Base-by-base conservation (phyloP, 2,329 filamentous ascomycete species). In the Allantophomopsis lycopodina region DNA sequence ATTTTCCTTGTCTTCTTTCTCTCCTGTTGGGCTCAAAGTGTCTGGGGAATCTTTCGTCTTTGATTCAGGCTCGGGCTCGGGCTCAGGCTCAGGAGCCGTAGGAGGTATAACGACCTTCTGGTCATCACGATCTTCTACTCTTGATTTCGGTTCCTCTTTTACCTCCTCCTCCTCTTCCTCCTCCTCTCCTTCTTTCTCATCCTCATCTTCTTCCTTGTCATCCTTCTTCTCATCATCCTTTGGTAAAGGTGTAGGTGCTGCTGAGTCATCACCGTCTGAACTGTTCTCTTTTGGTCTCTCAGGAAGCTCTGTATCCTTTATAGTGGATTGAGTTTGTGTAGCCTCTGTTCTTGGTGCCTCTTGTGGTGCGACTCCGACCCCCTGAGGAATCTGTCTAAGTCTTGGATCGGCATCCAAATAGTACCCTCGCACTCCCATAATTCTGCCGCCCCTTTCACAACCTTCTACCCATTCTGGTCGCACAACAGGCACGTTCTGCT, bases 401-500 rank as follows among this genome's bases (percentile, higher is more conserved):
- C 51, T 49, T 34, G 56, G 56, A 55, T 84, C 79, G 2, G 89
- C 91, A 55, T 95, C 88, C 23, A 98, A 71, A 60, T 98, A 98
- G 62, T 95, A 98, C 50, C 88, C 88, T 50, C 91, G 80, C 21
- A 96, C 91, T 37, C 89, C 87, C 3, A 96, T 80, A 46, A 98
- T 94, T 43, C 87, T 77, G 35, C 89, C 89, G 58, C 85, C 88
- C 48, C 83, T 74, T 62, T 96, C 89, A 57, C 91, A 98, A n/a
- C 87, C 89, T 51, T 94, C 83, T 21, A 98, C 75, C 91, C 91
- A 98, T 60, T 98, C 91, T 15, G 91, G 91, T 32, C 91, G 76
- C 16, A 98, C 91, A 10, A 98, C 86, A 7, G 91, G 91, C 40
- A 98, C 94, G 59, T 96, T 98, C 75, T 88, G 93, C 65, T 96